A percentile compares a stretch with the other conserved stretches of the same genome.
Evolutionary conservation across 768 basidiomycete species (phyloP).

Genomic region (Kwoniella sp.): DNA sequence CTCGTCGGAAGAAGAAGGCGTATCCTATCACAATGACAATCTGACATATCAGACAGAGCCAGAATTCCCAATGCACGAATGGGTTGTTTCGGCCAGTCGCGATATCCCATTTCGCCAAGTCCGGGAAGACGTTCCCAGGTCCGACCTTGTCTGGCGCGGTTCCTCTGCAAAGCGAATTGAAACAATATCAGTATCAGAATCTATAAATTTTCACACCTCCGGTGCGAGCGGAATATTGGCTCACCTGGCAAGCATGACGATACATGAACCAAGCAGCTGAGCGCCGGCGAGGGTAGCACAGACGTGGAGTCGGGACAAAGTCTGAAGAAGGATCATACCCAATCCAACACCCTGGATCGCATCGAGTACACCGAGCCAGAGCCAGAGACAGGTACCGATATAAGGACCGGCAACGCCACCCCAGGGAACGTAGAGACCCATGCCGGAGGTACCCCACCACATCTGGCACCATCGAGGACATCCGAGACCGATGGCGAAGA

Average conservation of each 20-base stretch:
- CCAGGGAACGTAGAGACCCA: slow-evolving; percentile 92
- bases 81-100: slow-evolving; percentile 56
- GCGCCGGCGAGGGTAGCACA: slow-evolving; percentile 89
- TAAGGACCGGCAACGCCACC: slow-evolving; percentile 82
- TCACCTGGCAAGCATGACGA: slow-evolving; percentile 84
- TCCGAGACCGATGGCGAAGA: slow-evolving; percentile 92
- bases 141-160: slow-evolving; percentile 61
- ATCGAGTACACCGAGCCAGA: slow-evolving; percentile 93
- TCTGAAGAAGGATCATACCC: slow-evolving; percentile 58
- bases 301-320: slow-evolving; percentile 87
- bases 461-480: slow-evolving; percentile 97
- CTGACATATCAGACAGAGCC: slow-evolving; percentile 66
- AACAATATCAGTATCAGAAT: not conserved
- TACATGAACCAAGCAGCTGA: slow-evolving; percentile 83
- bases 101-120: slow-evolving; percentile 88
- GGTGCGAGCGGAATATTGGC: slow-evolving; percentile 8
- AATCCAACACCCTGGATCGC: slow-evolving; percentile 92
- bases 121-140: slow-evolving; percentile 86
- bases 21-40: slow-evolving; percentile 85
- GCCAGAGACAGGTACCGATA: slow-evolving; percentile 84
- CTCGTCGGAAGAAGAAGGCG: slow-evolving; percentile 96
- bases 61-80: slow-evolving; percentile 64
- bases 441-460: slow-evolving; percentile 92
- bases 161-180: slow-evolving; percentile 19
- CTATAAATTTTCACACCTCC: too few species aligned